Conservation (phyloP, 192 early-diverging fungal genomes). For the Rhizophagus prolifer region DNA sequence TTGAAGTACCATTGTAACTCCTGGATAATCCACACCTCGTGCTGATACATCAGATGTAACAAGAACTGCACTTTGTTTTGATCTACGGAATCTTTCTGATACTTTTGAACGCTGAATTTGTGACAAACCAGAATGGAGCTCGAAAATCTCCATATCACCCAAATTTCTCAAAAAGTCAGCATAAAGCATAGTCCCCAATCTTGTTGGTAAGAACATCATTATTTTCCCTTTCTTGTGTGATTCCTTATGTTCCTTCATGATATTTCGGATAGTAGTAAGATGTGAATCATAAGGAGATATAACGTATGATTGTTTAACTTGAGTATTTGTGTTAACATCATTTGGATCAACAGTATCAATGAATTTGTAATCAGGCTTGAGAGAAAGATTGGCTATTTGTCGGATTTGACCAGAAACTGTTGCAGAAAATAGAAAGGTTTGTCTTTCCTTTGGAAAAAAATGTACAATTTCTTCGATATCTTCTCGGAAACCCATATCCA, state of each 20-base stretch:
- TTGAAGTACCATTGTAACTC: constrained; percentile 88
- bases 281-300: constrained; percentile 63
- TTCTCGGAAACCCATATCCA: constrained; percentile 93
- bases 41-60: constrained; percentile 96
- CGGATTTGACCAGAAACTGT: constrained; percentile 77
- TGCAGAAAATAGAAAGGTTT: constrained; percentile 93
- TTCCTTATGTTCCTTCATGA: constrained; percentile 63
- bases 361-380: constrained; percentile 63
- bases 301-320: constrained; percentile 78
- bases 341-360: constrained; percentile 86
- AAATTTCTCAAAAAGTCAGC: constrained; percentile 58
- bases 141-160: constrained; percentile 50
- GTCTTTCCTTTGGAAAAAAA: constrained; percentile 65
- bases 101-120: constrained; percentile 71
- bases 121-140: constrained; percentile 77
- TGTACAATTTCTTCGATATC: constrained; percentile 74
- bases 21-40: constrained; percentile 96
- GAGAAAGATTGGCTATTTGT: constrained; percentile 62
- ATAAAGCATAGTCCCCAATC: constrained; percentile 65
- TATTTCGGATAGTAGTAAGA: constrained; percentile 58
- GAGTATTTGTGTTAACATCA: constrained; percentile 78
- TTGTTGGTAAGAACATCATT: constrained; percentile 88
- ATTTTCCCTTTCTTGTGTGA: constrained; percentile 69
- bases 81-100: constrained; percentile 73
- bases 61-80: constrained; percentile 58